Base-by-base conservation (phyloP, 345 rosid species). In the Trapa incisa region DNA sequence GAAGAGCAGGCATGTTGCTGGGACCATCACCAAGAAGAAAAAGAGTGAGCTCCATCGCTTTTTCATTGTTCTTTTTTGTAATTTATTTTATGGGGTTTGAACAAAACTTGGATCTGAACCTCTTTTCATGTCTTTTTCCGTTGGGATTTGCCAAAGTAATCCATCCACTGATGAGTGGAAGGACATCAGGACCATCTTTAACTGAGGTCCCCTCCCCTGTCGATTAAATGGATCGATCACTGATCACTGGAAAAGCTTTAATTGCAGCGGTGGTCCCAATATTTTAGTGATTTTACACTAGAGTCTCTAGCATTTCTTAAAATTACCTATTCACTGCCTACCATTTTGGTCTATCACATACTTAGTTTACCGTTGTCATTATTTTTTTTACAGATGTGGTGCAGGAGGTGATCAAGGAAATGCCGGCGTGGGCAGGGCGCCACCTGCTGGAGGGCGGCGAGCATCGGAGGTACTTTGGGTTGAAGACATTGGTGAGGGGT, bases 21-120 rank as follows among this genome's bases (percentile, higher is more conserved):
- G 84, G 76, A 78, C 84, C 78, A 73, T 81, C 66, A 81, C 78
- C 14, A 81, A 81, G 74, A 81, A 78, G 80, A 78, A 81, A 76
- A 78, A 81, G 82, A 81, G 82, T 78, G 64, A 70, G 75, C 61
- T 75, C 37, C 65, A 7, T 56, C 16, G 2, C 22, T 47, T 47
- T 54, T 37, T 4, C 1, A 48, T 37, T 5, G 12, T 22, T 17
- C 50, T 33, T n/a, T 22, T 68, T 39, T 38, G 37, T 14, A 52
- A 52, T 63, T 66, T 74, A 74, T 38, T 45, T 4, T 52, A 48
- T 66, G 47, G 69, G 56, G 17, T 64, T 66, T 65, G 65, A 64
- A 68, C 53, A 41, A 70, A 39, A 61, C 41, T 48, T 48, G 58
- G 72, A 43, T 70, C 57, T 48, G 62, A 15, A 43, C 43, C 14